Evolutionary conservation across 1,139 yeast species (phyloP).

Genomic region (Yamadazyma aaseri): DNA sequence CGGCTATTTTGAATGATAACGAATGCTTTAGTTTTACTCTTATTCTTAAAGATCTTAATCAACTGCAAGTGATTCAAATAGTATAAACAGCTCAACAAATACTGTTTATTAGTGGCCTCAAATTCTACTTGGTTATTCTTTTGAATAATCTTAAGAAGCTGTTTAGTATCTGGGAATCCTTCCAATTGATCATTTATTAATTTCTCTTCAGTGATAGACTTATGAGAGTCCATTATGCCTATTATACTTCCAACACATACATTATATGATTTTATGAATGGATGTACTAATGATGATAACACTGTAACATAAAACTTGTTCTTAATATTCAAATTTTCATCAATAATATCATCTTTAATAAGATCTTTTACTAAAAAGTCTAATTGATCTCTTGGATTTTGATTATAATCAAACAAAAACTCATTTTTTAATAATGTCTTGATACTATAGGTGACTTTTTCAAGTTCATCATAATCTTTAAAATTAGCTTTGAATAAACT

Average conservation of each 20-base stretch:
- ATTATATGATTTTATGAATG: conserved; percentile 40
- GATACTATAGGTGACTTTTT: conserved; percentile 14
- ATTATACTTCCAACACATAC: conserved; percentile 31
- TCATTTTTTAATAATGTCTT: conserved; percentile 44
- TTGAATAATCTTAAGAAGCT: conserved; percentile 34
- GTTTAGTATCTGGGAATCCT: conserved; percentile 40
- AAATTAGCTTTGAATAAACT: conserved; percentile 21
- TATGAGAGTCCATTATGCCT: conserved; percentile 11
- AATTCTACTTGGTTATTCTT: conserved; percentile 18
- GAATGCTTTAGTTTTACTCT: conserved; percentile 43
- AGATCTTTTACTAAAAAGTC: conserved; percentile 31
- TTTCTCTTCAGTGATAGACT: conserved; percentile 13
- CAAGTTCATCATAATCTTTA: conserved; percentile 3
- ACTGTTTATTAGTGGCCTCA: conserved; percentile 45
- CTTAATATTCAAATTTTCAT: conserved; percentile 21
- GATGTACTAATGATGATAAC: conserved; percentile 33
- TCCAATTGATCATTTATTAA: conserved; percentile 26
- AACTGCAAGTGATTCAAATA: conserved; percentile 38
- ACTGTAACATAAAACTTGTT: conserved; percentile 26
- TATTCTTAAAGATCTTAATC: conserved; percentile 41
- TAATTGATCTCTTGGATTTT: conserved; percentile 30
- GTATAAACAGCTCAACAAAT: conserved; percentile 41
- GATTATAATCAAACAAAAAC: conserved; percentile 45
- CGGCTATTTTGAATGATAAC: conserved; percentile 31
- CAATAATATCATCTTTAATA: conserved; percentile 17